Conservation (phyloP, 2,329 filamentous ascomycete species). For the Fusarium globosum region DNA sequence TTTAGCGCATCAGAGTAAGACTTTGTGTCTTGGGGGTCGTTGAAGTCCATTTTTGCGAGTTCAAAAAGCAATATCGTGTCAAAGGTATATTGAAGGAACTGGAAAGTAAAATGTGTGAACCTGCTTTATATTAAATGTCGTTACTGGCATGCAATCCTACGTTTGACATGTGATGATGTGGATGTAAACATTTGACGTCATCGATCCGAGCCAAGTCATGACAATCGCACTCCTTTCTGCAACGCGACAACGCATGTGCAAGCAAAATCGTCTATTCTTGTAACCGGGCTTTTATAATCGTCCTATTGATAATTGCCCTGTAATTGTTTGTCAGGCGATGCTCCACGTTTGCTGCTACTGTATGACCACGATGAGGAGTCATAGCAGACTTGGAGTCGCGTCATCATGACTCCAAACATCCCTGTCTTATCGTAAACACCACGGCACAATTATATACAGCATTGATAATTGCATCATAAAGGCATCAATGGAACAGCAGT, state of each 20-base stretch:
- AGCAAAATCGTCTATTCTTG: too few species aligned
- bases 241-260: too few species aligned
- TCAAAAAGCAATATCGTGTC: too few species aligned
- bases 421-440: neutral
- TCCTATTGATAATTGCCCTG: rapidly evolving
- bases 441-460: neutral
- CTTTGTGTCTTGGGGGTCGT: neutral
- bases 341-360: too few species aligned
- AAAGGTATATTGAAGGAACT: too few species aligned
- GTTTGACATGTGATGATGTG: rapidly evolving
- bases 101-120: rapidly evolving
- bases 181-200: neutral
- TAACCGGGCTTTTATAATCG: rapidly evolving
- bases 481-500: neutral
- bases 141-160: rapidly evolving
- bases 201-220: rapidly evolving
- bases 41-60: neutral
- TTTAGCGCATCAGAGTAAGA: rapidly evolving
- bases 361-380: neutral
- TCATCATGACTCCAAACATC: neutral
- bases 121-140: neutral
- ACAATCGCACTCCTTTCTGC: rapidly evolving
- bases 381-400: neutral
- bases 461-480: neutral
- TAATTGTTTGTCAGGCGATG: neutral